Conservation (phyloP, 2,329 filamentous ascomycete genomes). For the Cryphonectria nitschkei region DNA sequence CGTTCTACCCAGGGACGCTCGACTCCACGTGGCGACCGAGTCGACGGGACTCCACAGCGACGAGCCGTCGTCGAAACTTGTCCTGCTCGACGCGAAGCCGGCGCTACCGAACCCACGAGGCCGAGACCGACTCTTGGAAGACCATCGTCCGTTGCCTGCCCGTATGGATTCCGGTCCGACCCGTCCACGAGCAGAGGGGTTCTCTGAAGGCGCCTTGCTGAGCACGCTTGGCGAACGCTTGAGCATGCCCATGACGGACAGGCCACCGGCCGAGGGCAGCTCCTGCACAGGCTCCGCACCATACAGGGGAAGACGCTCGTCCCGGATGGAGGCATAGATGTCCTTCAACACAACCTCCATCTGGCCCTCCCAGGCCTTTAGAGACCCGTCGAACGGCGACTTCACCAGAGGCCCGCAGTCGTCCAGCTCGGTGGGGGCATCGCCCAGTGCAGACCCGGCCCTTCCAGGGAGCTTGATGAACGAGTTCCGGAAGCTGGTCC, state of each 20-base stretch:
- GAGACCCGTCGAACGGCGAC: slow-evolving; percentile 71
- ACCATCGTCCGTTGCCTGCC: slow-evolving; percentile 69
- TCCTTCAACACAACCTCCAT: slow-evolving; percentile 90
- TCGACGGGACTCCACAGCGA: slow-evolving; percentile 85
- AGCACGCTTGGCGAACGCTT: slow-evolving; percentile 88
- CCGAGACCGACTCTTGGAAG: slow-evolving; percentile 82
- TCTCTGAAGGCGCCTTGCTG: slow-evolving; percentile 91
- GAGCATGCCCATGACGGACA: slow-evolving; percentile 77
- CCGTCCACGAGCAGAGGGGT: slow-evolving; percentile 71
- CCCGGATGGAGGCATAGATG: slow-evolving; percentile 87
- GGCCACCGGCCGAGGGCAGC: slow-evolving; percentile 52
- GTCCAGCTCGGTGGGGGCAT: slow-evolving; percentile 48
- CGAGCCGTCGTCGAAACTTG: slow-evolving; percentile 88
- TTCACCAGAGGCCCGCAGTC: slow-evolving; percentile 79
- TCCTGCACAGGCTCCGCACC: slow-evolving; percentile 61
- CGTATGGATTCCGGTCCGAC: slow-evolving; percentile 59
- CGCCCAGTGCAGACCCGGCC: slow-evolving; percentile 47
- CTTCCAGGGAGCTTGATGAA: slow-evolving; percentile 53
- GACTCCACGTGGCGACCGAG: slow-evolving; percentile 95
- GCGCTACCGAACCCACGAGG: slow-evolving; percentile 76
- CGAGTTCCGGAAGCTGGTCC: slow-evolving; percentile 49
- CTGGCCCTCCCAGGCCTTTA: slow-evolving; percentile 84
- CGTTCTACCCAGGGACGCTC: slow-evolving; percentile 87
- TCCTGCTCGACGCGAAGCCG: slow-evolving; percentile 86
- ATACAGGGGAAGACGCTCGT: slow-evolving; percentile 83